Base-by-base conservation (phyloP, 768 basidiomycete genomes). In the Boletus patriciae region DNA sequence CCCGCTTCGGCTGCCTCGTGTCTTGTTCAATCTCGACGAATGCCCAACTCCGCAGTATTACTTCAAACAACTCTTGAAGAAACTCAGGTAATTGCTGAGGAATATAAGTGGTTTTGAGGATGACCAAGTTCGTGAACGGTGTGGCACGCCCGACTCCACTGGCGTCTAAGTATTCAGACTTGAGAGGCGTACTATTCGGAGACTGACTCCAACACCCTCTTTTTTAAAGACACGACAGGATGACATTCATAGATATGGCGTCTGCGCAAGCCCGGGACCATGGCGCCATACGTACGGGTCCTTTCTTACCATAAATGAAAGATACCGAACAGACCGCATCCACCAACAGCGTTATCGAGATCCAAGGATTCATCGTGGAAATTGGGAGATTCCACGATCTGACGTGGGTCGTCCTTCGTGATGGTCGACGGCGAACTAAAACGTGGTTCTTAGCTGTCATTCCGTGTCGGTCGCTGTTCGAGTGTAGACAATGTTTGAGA, bases 311-410 rank as follows among this genome's bases (percentile, higher is more conserved):
- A 10, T 25, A 27, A 19, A 27, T 4, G 23, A 38, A 45, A 45
- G 37, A 52, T 48, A 12, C 40, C 52, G 31, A 49, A 40, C 29
- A 19, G 33, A 55, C 45, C 6, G 25, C 10, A 29, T 37, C 29
- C 13, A 1, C 31, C 34, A 2, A 44, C 58, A 74, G 74, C 4
- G 63, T 83, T 0, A 63, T 77, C 34, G 83, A 87, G 64, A 62
- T 85, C 13, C 84, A 86, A 57, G 74, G 78, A 0, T 84, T 87
- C 68, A 62, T 84, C 19, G 75, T 80, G 25, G 82, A 83, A 62
- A 70, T 83, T 38, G 67, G 74, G 37, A 74, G 79, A 59, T 83
- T 86, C 62, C 79, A 5, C 66, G 62, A n/a, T 53, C 63, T 21
- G 59, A 65, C 63, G 72, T 34, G 70, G 69, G 40, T 52, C 67